Conservation (phyloP, 306 rosid species). For the Abrus pulchellus region DNA sequence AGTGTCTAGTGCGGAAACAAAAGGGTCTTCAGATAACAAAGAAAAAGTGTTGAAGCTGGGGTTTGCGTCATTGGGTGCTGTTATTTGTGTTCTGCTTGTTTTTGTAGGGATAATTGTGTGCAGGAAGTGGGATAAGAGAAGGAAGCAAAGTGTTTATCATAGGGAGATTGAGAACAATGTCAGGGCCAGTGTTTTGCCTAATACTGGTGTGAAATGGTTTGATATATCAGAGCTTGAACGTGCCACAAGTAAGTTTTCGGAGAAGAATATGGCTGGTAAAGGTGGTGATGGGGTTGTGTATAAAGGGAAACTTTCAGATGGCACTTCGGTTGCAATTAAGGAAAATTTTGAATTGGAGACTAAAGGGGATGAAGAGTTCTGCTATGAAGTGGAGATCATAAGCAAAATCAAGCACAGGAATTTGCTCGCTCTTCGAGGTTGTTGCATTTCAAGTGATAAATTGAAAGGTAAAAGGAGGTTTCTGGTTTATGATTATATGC, state of each 20-base stretch:
- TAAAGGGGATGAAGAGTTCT: constrained; percentile 77
- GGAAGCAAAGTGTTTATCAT: constrained; percentile 52
- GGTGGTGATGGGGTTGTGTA: constrained; percentile 83
- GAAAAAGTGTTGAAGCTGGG: constrained; percentile 50
- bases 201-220: constrained; percentile 79
- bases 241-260: constrained; percentile 74
- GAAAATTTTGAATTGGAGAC: constrained; percentile 68
- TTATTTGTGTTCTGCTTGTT: constrained; percentile 55
- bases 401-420: constrained; percentile 86
- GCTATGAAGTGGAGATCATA: constrained; percentile 80
- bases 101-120: constrained; percentile 46
- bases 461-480: constrained; percentile 71
- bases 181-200: constrained; percentile 61
- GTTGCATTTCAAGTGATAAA: constrained; percentile 74
- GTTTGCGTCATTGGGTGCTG: constrained; percentile 62
- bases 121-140: constrained; percentile 57
- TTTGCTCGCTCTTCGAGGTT: constrained; percentile 77
- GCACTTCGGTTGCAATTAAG: constrained; percentile 69
- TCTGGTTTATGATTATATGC: constrained; percentile 80
- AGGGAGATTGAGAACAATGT: constrained; percentile 60
- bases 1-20: not conserved
- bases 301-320: constrained; percentile 76
- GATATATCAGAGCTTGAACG: constrained; percentile 68
- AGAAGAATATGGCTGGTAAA: constrained; percentile 72
- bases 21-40: constrained; percentile 32